Base-by-base conservation (phyloP, 2,329 filamentous ascomycete species). In the Monosporascus ibericus region DNA sequence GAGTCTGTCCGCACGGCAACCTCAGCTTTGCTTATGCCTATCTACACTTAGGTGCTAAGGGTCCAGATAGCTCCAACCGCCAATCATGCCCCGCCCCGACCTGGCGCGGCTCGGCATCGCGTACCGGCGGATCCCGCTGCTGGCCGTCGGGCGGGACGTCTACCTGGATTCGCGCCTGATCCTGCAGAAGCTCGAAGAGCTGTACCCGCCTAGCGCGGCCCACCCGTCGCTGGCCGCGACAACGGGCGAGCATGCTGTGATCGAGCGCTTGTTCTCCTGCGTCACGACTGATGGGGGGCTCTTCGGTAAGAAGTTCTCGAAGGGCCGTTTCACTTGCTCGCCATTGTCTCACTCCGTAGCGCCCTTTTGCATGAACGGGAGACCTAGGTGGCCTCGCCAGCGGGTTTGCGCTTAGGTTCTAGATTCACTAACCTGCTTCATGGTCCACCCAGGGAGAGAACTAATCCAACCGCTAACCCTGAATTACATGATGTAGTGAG, bases 131-230 rank as follows among this genome's bases (percentile, higher is more conserved):
- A 88, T 89, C 52, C 87, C 87, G 1, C 63, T 90, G 48, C 68
- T 90, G 48, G 71, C 81, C 22, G 82, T 89, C 58, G 86, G 84
- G 17, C 74, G 79, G 6, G 81, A 88, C 62, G 71, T 90, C 44
- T 90, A 88, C 70, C 72, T 82, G 55, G 87, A 90, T 72, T 84
- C 84, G 2, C 80, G 84, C 3, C 77, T 89, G 22, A 89, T 90
- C 60, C 67, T 90, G 20, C 68, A 68, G 25, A 85, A 83, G 65
- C 79, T 90, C 1, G 83, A 88, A 60, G 60, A 71, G 1, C 69
- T 79, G 37, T 81, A 79, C 63, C 78, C 78, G 0, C 56, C 73
- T 2, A 65, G 70, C 15, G 64, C 72, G 0, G 54, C 62, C 2
- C 66, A 68, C 53, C 65, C 65, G 30, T 78, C 55, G 9, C 44